Conservation (phyloP, 306 rosid species). For the Alnus glutinosa region DNA sequence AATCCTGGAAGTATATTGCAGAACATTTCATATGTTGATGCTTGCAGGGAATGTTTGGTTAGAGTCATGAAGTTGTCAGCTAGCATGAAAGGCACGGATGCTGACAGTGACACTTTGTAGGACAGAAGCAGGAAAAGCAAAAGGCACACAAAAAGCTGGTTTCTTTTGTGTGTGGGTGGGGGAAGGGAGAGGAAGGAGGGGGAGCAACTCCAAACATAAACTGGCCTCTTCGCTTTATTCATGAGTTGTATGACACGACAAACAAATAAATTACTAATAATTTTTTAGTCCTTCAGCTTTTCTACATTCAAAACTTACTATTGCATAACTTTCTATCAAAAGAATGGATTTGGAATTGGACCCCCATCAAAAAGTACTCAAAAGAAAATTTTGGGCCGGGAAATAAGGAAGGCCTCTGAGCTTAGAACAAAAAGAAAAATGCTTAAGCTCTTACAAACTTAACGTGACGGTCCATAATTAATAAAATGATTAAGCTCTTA, state of each 20-base stretch:
- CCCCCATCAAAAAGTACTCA: neutral
- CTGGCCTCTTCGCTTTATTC: neutral
- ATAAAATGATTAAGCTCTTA: no score
- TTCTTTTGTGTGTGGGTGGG: neutral
- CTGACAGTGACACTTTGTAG: slow-evolving; percentile 25
- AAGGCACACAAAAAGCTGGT: neutral
- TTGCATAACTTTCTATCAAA: neutral
- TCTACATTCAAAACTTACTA: slow-evolving; percentile 1
- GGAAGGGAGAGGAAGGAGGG: neutral
- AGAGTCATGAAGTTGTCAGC: slow-evolving; percentile 1
- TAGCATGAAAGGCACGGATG: slow-evolving; percentile 15
- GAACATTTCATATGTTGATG: slow-evolving; percentile 13
- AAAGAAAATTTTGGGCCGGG: neutral
- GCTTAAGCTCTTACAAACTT: no score
- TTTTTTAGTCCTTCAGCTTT: neutral
- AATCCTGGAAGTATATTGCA: slow-evolving; percentile 1
- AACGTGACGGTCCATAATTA: no score
- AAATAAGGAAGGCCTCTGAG: no score
- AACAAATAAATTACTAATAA: slow-evolving; percentile 6
- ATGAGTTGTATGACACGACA: neutral
- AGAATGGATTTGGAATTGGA: neutral
- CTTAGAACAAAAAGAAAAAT: no score
- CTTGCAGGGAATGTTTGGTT: neutral
- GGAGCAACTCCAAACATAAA: slow-evolving; percentile 12
- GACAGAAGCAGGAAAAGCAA: slow-evolving; percentile 22